These are phyloP conservation scores for Amphirosellinia nigrospora DNA, from an alignment of 495 filamentous ascomycete genomes.

Conservation along the genomic window DNA sequence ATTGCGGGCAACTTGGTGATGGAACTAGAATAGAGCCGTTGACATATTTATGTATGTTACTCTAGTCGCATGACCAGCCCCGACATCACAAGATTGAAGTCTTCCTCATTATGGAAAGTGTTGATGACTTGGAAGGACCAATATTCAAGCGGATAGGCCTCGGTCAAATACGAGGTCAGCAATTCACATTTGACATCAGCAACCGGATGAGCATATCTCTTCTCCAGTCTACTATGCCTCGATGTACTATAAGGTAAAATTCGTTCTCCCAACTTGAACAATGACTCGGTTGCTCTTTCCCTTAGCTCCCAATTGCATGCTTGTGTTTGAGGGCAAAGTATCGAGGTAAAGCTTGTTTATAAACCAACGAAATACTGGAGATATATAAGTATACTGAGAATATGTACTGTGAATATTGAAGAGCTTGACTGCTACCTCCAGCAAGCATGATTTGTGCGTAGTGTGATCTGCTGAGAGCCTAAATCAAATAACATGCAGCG, in stretches of 20 bases:
- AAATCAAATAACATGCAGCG: too few relatives aligned
- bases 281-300: too few relatives aligned
- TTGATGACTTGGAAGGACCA: neutral
- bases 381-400: too few relatives aligned
- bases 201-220: neutral
- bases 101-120: neutral
- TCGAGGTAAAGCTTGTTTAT: too few relatives aligned
- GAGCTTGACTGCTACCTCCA: too few relatives aligned
- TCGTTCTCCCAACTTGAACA: too few relatives aligned
- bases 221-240: neutral
- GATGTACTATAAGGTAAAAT: neutral
- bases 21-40: neutral
- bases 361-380: too few relatives aligned
- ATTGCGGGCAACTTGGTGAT: neutral
- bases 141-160: neutral
- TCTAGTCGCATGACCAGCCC: neutral
- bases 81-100: neutral
- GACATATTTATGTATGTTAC: neutral
- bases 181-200: neutral
- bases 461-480: too few relatives aligned
- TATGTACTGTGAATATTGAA: too few relatives aligned
- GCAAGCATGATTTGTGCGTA: too few relatives aligned
- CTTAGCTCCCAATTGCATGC: too few relatives aligned
- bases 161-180: neutral
- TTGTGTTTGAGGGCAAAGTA: too few relatives aligned